A percentile compares a stretch with the other conserved stretches of the same genome.
These are phyloP conservation scores for Cyberlindnera xishuangbannaensis DNA, from an alignment of 805 yeast species.

Conservation along the genomic window DNA sequence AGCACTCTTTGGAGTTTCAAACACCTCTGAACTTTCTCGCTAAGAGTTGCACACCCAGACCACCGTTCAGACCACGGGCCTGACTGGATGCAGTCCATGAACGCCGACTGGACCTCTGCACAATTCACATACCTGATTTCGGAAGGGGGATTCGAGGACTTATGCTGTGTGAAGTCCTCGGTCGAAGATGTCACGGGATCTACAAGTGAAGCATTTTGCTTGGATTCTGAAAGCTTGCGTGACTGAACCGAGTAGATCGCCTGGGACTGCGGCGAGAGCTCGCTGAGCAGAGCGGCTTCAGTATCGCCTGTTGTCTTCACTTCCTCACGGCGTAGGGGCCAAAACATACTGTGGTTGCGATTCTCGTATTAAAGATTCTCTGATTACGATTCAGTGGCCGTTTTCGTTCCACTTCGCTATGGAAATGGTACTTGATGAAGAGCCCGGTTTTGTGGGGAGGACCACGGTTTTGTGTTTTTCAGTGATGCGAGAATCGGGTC, in stretches of 20 bases:
- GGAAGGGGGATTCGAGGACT: conserved; percentile 2
- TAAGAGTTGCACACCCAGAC: conserved; percentile 14
- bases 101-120: conserved; percentile 19
- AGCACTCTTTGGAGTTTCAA: conserved; percentile 15
- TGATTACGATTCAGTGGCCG: too few relatives aligned
- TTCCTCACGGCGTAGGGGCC: conserved; percentile 4
- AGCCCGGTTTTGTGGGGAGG: too few relatives aligned
- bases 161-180: conserved; percentile 1
- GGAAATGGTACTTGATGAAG: too few relatives aligned
- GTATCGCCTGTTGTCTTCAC: background rate
- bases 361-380: too few relatives aligned
- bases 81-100: conserved; percentile 17
- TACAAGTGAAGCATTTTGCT: too few relatives aligned
- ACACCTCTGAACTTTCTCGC: conserved; percentile 13
- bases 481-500: too few relatives aligned
- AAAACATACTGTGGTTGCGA: conserved; percentile 4
- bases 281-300: conserved; percentile 1
- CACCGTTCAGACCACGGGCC: conserved; percentile 18
- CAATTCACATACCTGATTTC: conserved; percentile 14
- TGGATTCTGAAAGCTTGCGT: conserved; percentile 2
- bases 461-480: too few relatives aligned
- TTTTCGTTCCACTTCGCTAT: too few relatives aligned
- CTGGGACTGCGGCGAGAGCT: conserved; percentile 11
- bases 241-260: conserved; percentile 2
- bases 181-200: background rate